Conservation (phyloP, 2,329 filamentous ascomycete genomes). For the Penicillium sp. region DNA sequence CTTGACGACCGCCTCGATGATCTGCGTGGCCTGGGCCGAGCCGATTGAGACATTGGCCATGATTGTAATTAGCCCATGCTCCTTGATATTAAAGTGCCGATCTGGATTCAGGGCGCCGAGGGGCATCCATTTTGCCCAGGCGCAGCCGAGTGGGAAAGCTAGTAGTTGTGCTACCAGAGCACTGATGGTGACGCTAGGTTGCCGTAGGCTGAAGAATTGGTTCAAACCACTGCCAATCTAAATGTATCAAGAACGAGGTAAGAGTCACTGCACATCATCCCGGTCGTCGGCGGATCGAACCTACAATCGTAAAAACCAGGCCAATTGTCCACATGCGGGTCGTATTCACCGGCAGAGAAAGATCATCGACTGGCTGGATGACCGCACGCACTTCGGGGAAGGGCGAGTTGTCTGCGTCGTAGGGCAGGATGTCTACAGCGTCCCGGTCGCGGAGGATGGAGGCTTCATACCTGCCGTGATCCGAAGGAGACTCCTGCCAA, state of each 20-base stretch:
- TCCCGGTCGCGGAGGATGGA: slow-evolving; percentile 30
- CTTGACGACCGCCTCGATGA: slow-evolving; percentile 38
- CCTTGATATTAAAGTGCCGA: slow-evolving; percentile 38
- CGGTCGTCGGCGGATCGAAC: slow-evolving; percentile 5
- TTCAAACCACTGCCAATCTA: slow-evolving; percentile 38
- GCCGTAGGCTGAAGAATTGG: slow-evolving; percentile 38
- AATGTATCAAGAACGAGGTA: not conserved
- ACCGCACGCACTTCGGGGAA: slow-evolving; percentile 39
- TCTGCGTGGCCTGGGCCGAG: slow-evolving; percentile 39
- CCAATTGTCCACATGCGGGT: slow-evolving; percentile 39
- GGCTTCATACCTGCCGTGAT: slow-evolving; percentile 13
- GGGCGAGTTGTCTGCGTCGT: slow-evolving; percentile 37
- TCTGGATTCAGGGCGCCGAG: slow-evolving; percentile 43
- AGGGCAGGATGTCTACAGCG: slow-evolving; percentile 32
- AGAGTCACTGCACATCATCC: not conserved
- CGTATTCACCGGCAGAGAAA: slow-evolving; percentile 31
- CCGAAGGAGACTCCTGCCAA: slow-evolving; percentile 11
- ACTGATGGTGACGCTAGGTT: slow-evolving; percentile 39
- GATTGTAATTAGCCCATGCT: slow-evolving; percentile 44
- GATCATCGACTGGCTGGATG: slow-evolving; percentile 32
- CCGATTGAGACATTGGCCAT: slow-evolving; percentile 48
- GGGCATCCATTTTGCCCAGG: slow-evolving; percentile 37
- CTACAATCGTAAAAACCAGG: slow-evolving; percentile 36
- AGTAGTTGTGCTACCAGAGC: slow-evolving; percentile 42
- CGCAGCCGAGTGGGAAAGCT: slow-evolving; percentile 44